Percentiles rank a stretch among this genome's conserved stretches.
phyloP scores from a whole-genome alignment of 345 rosid species.

The Lepidium aucheri region DNA sequence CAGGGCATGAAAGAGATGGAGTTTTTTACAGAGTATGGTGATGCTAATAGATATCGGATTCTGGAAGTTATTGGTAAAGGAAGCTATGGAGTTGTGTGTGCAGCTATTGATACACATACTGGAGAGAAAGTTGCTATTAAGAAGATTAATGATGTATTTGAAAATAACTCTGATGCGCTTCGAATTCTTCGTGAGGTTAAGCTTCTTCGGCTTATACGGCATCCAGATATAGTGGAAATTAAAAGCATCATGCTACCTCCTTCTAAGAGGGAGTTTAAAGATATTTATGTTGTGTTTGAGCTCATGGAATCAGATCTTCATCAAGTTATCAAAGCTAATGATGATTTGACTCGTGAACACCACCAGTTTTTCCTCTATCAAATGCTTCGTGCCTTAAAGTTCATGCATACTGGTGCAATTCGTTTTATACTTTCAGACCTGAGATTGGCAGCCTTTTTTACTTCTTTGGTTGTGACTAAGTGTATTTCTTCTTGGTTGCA shows the following conservation, averaged over 20 bases:
- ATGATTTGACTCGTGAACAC: conserved; percentile 90
- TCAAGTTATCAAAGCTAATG: conserved; percentile 96
- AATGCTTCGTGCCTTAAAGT: conserved; percentile 90
- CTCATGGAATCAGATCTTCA: conserved; percentile 99
- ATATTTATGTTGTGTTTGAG: conserved; percentile 91
- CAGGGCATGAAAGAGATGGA: conserved; percentile 69
- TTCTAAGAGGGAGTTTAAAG: conserved; percentile 88
- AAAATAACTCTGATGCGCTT: conserved; percentile 80
- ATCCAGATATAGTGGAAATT: conserved; percentile 94
- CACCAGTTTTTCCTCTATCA: conserved; percentile 96
- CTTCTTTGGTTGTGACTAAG: not conserved
- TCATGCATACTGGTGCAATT: conserved; percentile 76
- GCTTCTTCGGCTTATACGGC: conserved; percentile 71
- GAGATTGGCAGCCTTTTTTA: not conserved
- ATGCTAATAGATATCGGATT: conserved; percentile 76
- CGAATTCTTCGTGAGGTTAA: conserved; percentile 88
- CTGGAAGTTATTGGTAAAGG: conserved; percentile 93
- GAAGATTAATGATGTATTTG: conserved; percentile 83
- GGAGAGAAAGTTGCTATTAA: conserved; percentile 91
- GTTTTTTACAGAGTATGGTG: conserved; percentile 94
- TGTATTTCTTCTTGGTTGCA: conserved; percentile 23
- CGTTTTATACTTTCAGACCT: not conserved
- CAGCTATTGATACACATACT: conserved; percentile 87
- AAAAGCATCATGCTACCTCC: conserved; percentile 93
- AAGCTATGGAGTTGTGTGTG: conserved; percentile 98